Base-by-base conservation (phyloP, 139 green algal species). In the Nannochloris sp. region DNA sequence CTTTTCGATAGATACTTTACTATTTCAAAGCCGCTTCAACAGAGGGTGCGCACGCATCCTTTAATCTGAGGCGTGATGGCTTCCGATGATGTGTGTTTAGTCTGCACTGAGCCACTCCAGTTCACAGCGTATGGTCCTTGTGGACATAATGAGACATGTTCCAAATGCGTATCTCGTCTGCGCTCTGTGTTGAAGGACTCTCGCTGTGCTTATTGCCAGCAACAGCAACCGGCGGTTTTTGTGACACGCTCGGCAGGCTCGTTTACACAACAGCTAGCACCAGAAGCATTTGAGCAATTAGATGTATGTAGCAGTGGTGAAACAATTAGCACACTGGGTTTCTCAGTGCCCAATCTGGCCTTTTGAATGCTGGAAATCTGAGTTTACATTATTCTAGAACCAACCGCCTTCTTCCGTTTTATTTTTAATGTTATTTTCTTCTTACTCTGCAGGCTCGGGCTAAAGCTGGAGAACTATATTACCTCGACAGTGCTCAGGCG, bases 101-200 rank as follows among this genome's bases (percentile, higher is more conserved):
- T 97, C 1, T 98, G 92, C 35, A 87, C 91, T 0, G 92, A 97
- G 60, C 74, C 81, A 0, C 69, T 98, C 15, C 67, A 90, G 24
- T 97, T 75, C 60, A 83, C 83, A 1, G 91, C 77, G 0, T 87
- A 92, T 64, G 85, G 82, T 0, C 62, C 62, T 5, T 98, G 92
- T 65, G 84, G 85, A 9, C 92, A 98, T 78, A 89, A 85, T 34
- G 92, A 98, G n/a, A 82, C 88, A 4, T 96, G 89, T 63, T 85
- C 76, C 29, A 84, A 82, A 44, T 88, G 89, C 62, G 82, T 92
- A 13, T 68, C 78, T 13, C 77, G 90, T 6, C 72, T 97, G 70
- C 78, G 92, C 4, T 82, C 92, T 31, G 75, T 96, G 27, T 70
- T 97, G 44, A 75, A 93, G 31, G 88, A 97, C 71, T 80, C 54